A percentile compares a stretch with the other conserved stretches of the same genome.
Evolutionary conservation across 1,139 yeast genomes (phyloP).

Genomic region (Trichomonascaceae sp.): DNA sequence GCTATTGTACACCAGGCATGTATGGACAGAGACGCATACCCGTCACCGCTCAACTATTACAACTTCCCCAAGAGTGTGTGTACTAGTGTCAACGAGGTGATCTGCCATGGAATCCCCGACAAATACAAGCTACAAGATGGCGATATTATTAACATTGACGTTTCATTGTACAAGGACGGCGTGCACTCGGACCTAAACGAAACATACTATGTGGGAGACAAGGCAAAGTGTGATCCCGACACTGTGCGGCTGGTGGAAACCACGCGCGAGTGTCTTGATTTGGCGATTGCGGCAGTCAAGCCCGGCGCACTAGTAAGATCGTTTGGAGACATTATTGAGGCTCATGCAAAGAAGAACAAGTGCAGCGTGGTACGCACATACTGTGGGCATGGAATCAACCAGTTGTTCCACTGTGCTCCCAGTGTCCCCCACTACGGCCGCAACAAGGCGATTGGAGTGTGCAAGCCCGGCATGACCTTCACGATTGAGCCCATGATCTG

Average conservation of each 20-base stretch:
- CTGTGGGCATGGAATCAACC: constrained; percentile 91
- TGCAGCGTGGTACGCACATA: constrained; percentile 84
- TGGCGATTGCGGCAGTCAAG: constrained; percentile 72
- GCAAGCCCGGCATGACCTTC: constrained; percentile 93
- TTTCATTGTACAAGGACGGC: constrained; percentile 73
- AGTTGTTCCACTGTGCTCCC: constrained; percentile 84
- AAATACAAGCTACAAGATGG: constrained; percentile 78
- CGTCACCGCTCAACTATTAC: constrained; percentile 90
- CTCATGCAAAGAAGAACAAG: constrained; percentile 64
- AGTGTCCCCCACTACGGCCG: constrained; percentile 86
- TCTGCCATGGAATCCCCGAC: constrained; percentile 97
- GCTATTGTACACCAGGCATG: constrained; percentile 78
- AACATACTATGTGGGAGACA: constrained; percentile 93
- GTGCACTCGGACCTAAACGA: constrained; percentile 92
- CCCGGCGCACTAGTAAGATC: constrained; percentile 88
- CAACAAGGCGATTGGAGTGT: constrained; percentile 86
- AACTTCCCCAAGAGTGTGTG: constrained; percentile 89
- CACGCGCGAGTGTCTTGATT: constrained; percentile 75
- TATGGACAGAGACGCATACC: constrained; percentile 80
- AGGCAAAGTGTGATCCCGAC: constrained; percentile 62
- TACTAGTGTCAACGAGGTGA: constrained; percentile 86
- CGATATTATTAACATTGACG: constrained; percentile 86
- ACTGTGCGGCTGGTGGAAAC: constrained; percentile 85
- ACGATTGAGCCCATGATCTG: constrained; percentile 98
- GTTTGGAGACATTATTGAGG: constrained; percentile 80